Evolutionary conservation across 768 basidiomycete genomes (phyloP), one percentile per base, ranked within the genome.

Genomic region (Leccinum arenicola): DNA sequence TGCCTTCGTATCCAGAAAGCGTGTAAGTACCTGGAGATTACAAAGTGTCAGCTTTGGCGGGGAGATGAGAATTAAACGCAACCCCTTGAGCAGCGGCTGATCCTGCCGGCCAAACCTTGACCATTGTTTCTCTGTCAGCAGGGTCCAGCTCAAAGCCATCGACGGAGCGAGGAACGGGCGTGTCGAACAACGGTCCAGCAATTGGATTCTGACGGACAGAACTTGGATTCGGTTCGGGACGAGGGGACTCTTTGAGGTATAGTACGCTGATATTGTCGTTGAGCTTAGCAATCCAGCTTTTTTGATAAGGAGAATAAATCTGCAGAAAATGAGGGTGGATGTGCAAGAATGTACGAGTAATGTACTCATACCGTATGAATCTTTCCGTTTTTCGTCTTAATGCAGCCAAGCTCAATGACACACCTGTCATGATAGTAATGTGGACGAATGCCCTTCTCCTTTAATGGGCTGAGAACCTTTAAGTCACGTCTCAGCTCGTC

Each of bases 401-500:
- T 74, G 7, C 81, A 73, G 3, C 91, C 92, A 6, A 94, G 95
- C 55, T 87, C 81, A 6, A 96, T 78, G 51, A 95, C 76, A 61
- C 87, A 85, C 66, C 88, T 86, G 69, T 97, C 90, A 62, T 94
- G 89, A 14, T 84, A 73, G 60, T 90, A 87, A 25, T 73, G 75
- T n/a, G 84, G 77, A 29, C 77, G 73, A 47, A 94, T 75, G 4
- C 78, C 80, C 43, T 79, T 76, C 17, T 77, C 68, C 57, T 79
- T 78, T 5, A 84, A 82, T 5, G 87, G 75, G 47, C 80, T 69
- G 64, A 86, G 84, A 0, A 91, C 67, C 50, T 80, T 66, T 23
- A 87, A 79, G 69, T 97, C 93, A 29, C 94, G 80, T 38, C 89
- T 78, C 23, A 96, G 80, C 72, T 97, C 95, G 59, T 98, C 95